These are phyloP conservation scores for Dictyostelium purpureum DNA, from an alignment of 78 protist species.

Conservation along the genomic window DNA sequence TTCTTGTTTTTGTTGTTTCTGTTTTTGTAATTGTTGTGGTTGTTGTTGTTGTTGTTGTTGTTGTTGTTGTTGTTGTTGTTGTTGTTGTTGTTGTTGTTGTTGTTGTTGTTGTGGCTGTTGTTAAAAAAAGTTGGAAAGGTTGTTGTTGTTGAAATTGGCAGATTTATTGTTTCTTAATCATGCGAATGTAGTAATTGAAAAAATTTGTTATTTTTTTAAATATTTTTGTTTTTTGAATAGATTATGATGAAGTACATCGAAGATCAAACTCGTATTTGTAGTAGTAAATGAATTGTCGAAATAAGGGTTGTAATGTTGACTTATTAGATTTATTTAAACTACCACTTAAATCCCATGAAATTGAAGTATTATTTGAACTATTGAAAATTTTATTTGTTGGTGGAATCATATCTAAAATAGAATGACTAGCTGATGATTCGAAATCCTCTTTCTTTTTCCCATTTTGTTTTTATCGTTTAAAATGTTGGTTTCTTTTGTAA, in stretches of 20 bases:
- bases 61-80: neutral
- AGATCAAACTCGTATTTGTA: too few species aligned
- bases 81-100: neutral
- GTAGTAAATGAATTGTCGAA: neutral
- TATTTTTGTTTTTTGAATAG: too few species aligned
- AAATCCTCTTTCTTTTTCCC: neutral
- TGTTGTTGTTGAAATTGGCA: conserved; percentile 5
- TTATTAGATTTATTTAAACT: neutral
- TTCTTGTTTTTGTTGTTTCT: neutral
- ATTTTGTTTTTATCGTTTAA: neutral
- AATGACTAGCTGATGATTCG: conserved; percentile 2
- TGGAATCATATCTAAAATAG: conserved; percentile 64
- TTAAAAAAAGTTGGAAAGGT: neutral
- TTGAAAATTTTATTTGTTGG: neutral
- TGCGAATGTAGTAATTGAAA: too few species aligned
- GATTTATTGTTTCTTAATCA: neutral
- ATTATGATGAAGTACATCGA: too few species aligned
- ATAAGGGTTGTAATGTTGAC: neutral
- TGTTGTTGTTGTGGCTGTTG: neutral
- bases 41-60: conserved; percentile 1
- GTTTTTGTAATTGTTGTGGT: conserved; percentile 1
- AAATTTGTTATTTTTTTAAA: too few species aligned
- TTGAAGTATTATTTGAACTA: conserved; percentile 1
- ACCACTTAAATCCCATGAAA: conserved; percentile 64
- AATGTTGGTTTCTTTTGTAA: conserved; percentile 32